Evolutionary conservation across 2,329 filamentous ascomycete genomes (phyloP).

Genomic region (Penicillium sclerotigenum): DNA sequence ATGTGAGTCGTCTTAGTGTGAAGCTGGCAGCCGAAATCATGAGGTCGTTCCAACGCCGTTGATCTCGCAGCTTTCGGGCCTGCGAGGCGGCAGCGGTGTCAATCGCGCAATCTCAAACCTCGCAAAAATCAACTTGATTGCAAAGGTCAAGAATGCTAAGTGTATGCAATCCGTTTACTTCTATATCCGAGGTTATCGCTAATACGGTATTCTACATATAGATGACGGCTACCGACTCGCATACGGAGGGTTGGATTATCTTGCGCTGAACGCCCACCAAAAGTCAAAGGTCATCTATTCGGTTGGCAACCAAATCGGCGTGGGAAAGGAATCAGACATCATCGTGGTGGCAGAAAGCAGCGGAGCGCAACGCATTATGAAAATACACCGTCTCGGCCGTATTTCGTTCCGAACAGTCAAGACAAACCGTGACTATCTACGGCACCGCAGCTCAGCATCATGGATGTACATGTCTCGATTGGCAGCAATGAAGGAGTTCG

Average conservation of each 20-base stretch:
- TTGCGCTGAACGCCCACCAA: conserved; percentile 88
- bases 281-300: conserved; percentile 79
- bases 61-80: conserved; percentile 77
- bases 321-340: conserved; percentile 97
- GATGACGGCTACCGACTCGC: conserved; percentile 94
- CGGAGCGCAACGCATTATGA: conserved; percentile 77
- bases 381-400: conserved; percentile 91
- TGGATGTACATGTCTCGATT: conserved; percentile 98
- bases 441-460: conserved; percentile 72
- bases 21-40: conserved; percentile 92
- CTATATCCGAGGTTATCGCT: background rate
- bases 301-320: conserved; percentile 89
- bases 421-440: conserved; percentile 90
- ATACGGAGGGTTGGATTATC: conserved; percentile 94
- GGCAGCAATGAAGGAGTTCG: conserved; percentile 88
- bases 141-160: conserved; percentile 88
- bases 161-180: conserved; percentile 46
- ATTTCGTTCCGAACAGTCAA: conserved; percentile 98
- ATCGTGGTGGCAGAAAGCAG: conserved; percentile 81
- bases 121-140: conserved; percentile 88
- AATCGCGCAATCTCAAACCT: conserved; percentile 84
- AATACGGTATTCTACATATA: conserved; percentile 22
- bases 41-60: conserved; percentile 90
- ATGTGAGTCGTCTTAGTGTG: conserved; percentile 59
- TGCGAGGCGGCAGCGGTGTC: conserved; percentile 74